Evolutionary conservation across 176 grass and related monocot species (phyloP).

Genomic region (Canna indica): DNA sequence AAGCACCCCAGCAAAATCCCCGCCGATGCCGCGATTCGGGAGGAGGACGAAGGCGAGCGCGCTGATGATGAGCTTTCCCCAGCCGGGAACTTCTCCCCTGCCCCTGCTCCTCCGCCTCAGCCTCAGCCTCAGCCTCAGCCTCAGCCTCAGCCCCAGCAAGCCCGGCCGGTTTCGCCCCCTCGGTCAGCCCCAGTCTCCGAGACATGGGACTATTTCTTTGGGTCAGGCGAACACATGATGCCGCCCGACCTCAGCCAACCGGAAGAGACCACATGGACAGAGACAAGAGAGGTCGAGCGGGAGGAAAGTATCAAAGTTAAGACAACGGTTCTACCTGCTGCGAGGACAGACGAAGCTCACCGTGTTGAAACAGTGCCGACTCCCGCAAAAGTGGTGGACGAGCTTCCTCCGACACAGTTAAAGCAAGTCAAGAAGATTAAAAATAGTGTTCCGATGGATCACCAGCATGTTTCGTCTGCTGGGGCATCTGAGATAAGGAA

Average conservation of each 20-base stretch:
- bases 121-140: conserved; percentile 28
- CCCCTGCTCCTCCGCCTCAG: conserved; percentile 30
- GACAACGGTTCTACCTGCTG: neutral
- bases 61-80: conserved; percentile 13
- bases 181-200: conserved; percentile 27
- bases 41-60: conserved; percentile 42
- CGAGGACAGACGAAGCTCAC: conserved; percentile 11
- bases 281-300: conserved; percentile 17
- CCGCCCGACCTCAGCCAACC: conserved; percentile 59
- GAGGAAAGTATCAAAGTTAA: conserved; percentile 22
- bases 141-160: conserved; percentile 3
- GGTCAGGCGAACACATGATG: conserved; percentile 33
- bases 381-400: conserved; percentile 1
- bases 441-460: conserved; percentile 21
- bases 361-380: conserved; percentile 14
- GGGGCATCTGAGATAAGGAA: conserved; percentile 34
- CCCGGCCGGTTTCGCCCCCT: conserved; percentile 13
- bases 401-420: conserved; percentile 19
- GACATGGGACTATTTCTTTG: conserved; percentile 62
- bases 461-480: conserved; percentile 40
- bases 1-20: conserved; percentile 9
- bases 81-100: conserved; percentile 10
- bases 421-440: conserved; percentile 25
- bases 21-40: conserved; percentile 31
- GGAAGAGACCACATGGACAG: conserved; percentile 36